phyloP scores from a whole-genome alignment of 148 eudicot genomes.

The Rhododendron kiyosumense region DNA sequence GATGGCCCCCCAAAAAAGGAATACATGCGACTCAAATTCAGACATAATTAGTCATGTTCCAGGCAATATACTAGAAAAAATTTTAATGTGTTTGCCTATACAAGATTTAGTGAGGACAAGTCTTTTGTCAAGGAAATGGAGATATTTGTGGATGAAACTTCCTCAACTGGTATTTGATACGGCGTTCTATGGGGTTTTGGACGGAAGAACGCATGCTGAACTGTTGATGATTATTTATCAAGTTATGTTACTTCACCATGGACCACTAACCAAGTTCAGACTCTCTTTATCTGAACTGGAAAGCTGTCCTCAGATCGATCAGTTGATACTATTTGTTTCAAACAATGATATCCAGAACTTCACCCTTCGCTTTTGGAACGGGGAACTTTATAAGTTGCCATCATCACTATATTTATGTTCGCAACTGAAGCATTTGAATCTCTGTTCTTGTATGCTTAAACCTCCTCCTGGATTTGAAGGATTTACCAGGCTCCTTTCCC shows the following conservation, averaged over 20 bases:
- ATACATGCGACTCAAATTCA: not conserved
- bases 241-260: not conserved
- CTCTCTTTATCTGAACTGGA: not conserved
- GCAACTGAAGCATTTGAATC: not conserved
- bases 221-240: not conserved
- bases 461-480: not conserved
- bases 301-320: not conserved
- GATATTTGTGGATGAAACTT: conserved; percentile 14
- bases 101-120: conserved; percentile 17
- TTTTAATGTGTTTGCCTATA: conserved; percentile 1
- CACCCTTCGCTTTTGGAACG: not conserved
- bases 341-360: not conserved
- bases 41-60: not conserved
- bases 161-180: conserved; percentile 10
- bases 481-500: conserved; percentile 4
- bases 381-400: not conserved
- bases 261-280: not conserved
- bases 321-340: not conserved
- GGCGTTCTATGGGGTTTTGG: not conserved
- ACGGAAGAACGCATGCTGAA: no score
- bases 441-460: not conserved
- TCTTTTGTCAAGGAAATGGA: conserved; percentile 10
- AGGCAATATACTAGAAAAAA: not conserved
- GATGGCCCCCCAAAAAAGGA: no score
- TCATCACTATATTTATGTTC: not conserved